A percentile compares a stretch with the other conserved stretches of the same genome.
These are phyloP conservation scores for Penicillium nucicola DNA, from an alignment of 495 filamentous ascomycete species.

Conservation along the genomic window DNA sequence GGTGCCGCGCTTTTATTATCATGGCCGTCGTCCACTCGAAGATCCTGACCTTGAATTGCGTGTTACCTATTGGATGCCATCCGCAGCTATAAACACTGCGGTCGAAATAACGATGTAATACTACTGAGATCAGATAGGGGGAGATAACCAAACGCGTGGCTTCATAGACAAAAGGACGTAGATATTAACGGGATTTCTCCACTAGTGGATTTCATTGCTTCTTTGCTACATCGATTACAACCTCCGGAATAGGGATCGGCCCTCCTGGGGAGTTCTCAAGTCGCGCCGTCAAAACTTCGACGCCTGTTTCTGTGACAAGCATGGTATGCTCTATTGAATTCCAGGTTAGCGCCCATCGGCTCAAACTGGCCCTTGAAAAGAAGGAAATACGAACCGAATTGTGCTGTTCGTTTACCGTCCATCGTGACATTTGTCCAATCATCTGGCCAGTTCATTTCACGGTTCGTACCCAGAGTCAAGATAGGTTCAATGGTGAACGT, in stretches of 20 bases:
- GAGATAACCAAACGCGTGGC: no score
- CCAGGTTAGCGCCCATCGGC: neutral
- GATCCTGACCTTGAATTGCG: neutral
- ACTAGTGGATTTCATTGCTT: neutral
- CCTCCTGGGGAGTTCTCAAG: slow-evolving; percentile 72
- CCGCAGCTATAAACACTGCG: neutral
- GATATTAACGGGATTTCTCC: neutral
- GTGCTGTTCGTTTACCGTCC: slow-evolving; percentile 66
- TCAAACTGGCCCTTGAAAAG: neutral
- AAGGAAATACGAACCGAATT: slow-evolving; percentile 49
- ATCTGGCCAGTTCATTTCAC: slow-evolving; percentile 69
- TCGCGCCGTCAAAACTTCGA: slow-evolving; percentile 83
- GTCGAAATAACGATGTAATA: no score
- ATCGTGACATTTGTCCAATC: slow-evolving; percentile 69
- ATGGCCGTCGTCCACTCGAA: neutral
- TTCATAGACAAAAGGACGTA: no score
- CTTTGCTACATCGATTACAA: neutral
- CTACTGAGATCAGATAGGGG: no score
- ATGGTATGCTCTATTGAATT: slow-evolving; percentile 68
- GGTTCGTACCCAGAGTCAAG: slow-evolving; percentile 61
- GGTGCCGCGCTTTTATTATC: neutral
- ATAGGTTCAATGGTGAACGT: slow-evolving; percentile 76
- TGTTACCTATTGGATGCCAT: neutral
- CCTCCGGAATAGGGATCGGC: slow-evolving; percentile 57
- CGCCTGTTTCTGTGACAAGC: slow-evolving; percentile 79